These are phyloP conservation scores for Lactifluus rugatus DNA, from an alignment of 768 basidiomycete genomes.

Conservation along the genomic window DNA sequence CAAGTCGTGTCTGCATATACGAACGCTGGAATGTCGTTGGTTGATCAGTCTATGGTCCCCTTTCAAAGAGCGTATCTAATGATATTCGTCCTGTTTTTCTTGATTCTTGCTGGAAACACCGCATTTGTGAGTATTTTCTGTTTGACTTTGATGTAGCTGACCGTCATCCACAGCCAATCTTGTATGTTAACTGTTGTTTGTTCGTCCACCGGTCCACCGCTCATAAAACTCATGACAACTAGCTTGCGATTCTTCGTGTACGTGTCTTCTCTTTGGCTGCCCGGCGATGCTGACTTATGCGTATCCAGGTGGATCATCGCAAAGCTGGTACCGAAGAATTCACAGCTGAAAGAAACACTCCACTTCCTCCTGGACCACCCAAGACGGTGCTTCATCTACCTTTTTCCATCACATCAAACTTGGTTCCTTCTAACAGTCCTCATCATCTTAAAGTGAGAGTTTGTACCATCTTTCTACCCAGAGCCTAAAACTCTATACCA, in stretches of 20 bases:
- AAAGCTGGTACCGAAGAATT: slow-evolving; percentile 48
- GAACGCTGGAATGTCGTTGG: slow-evolving; percentile 80
- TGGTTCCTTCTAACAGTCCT: slow-evolving; percentile 78
- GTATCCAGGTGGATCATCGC: slow-evolving; percentile 58
- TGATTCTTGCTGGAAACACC: slow-evolving; percentile 89
- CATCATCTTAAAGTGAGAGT: slow-evolving; percentile 53
- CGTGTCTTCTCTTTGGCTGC: slow-evolving; percentile 23
- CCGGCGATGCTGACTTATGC: slow-evolving; percentile 3
- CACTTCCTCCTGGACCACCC: slow-evolving; percentile 94
- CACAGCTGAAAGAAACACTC: slow-evolving; percentile 65
- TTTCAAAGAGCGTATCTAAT: slow-evolving; percentile 81
- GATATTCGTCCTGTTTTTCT: slow-evolving; percentile 58
- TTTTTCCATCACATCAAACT: slow-evolving; percentile 90
- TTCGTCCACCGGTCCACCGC: neutral
- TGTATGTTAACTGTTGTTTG: slow-evolving; percentile 43
- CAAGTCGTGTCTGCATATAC: slow-evolving; percentile 82
- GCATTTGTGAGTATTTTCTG: slow-evolving; percentile 62
- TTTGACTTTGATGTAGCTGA: neutral
- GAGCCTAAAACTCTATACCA: neutral
- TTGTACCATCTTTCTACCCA: neutral
- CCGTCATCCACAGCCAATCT: slow-evolving; percentile 50
- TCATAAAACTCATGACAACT: neutral
- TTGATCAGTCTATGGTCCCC: slow-evolving; percentile 85
- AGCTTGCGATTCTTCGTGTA: slow-evolving; percentile 81
- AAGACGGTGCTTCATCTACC: slow-evolving; percentile 80